A percentile compares a stretch with the other conserved stretches of the same genome.
Evolutionary conservation across 1,284 basidiomycete genomes (phyloP).

Genomic region (Fomitopsis palustris): DNA sequence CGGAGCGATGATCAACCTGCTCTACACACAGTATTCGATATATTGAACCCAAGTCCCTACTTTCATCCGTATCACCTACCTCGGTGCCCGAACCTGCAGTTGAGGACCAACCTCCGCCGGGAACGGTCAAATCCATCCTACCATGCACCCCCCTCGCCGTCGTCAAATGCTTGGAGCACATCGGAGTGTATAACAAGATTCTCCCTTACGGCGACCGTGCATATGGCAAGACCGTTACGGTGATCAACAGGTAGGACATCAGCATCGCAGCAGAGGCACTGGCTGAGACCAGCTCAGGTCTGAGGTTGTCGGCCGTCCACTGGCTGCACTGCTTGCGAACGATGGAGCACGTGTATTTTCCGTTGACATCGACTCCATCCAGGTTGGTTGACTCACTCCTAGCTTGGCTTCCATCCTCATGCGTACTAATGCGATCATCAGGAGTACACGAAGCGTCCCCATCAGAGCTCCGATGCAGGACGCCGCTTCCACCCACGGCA

Average conservation of each 20-base stretch:
- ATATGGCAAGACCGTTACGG: constrained; percentile 89
- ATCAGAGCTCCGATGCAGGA: constrained; percentile 32
- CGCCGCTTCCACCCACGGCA: constrained; percentile 80
- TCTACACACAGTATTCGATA: constrained; percentile 65
- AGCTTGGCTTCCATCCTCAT: neutral
- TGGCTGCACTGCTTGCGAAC: constrained; percentile 91
- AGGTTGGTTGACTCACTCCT: constrained; percentile 41
- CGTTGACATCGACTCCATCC: constrained; percentile 90
- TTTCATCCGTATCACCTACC: constrained; percentile 42
- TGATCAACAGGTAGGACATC: constrained; percentile 79
- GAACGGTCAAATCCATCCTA: constrained; percentile 90
- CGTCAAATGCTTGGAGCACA: constrained; percentile 90
- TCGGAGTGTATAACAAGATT: constrained; percentile 90
- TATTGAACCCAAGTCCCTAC: constrained; percentile 61
- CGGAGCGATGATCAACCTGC: constrained; percentile 1
- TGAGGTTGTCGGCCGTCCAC: constrained; percentile 93
- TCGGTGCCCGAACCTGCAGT: constrained; percentile 33
- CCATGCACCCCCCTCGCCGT: constrained; percentile 97
- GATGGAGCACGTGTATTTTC: constrained; percentile 95
- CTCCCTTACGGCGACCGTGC: constrained; percentile 93
- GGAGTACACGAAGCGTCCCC: constrained; percentile 91
- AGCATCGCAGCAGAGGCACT: neutral
- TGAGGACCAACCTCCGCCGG: constrained; percentile 68
- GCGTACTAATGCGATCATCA: constrained; percentile 19
- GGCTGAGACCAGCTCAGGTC: constrained; percentile 52